A percentile compares a stretch with the other conserved stretches of the same genome.
phyloP scores from a whole-genome alignment of 768 basidiomycete species.

The Leccinum longicurvipes region DNA sequence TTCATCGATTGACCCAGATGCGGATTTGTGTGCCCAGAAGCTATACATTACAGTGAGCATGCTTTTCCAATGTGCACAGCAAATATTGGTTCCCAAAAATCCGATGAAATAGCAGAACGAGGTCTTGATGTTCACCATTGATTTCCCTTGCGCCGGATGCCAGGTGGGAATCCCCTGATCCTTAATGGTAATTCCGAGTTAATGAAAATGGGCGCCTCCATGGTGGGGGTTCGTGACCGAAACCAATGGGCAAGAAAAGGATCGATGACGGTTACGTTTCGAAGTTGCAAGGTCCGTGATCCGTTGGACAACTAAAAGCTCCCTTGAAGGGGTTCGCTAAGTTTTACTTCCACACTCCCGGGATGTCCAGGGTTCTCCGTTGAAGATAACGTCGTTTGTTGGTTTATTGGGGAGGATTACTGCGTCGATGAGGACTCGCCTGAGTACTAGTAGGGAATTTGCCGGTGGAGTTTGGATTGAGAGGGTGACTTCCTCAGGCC shows the following conservation, averaged over 20 bases:
- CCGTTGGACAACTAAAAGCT: neutral
- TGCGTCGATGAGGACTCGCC: too few species aligned
- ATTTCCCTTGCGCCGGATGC: neutral
- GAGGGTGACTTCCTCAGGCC: too few species aligned
- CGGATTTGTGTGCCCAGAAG: constrained; percentile 21
- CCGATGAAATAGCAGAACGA: neutral
- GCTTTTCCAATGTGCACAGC: constrained; percentile 23
- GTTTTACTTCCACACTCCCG: neutral
- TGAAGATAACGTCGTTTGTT: neutral
- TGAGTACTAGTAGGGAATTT: neutral
- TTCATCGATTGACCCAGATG: constrained; percentile 20
- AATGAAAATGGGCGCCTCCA: constrained; percentile 16
- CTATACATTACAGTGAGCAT: constrained; percentile 16
- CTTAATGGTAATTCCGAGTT: constrained; percentile 13
- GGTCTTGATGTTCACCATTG: neutral
- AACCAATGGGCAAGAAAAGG: neutral
- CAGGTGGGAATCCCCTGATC: constrained; percentile 23
- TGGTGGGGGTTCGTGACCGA: neutral
- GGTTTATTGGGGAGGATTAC: neutral
- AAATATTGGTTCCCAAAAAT: constrained; percentile 9
- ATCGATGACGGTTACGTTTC: neutral
- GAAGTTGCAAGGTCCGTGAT: neutral
- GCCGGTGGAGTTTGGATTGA: neutral
- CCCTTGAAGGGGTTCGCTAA: neutral
- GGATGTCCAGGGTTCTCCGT: neutral